Evolutionary conservation across 2,329 filamentous ascomycete species (phyloP).

Genomic region (Fusarium citri): DNA sequence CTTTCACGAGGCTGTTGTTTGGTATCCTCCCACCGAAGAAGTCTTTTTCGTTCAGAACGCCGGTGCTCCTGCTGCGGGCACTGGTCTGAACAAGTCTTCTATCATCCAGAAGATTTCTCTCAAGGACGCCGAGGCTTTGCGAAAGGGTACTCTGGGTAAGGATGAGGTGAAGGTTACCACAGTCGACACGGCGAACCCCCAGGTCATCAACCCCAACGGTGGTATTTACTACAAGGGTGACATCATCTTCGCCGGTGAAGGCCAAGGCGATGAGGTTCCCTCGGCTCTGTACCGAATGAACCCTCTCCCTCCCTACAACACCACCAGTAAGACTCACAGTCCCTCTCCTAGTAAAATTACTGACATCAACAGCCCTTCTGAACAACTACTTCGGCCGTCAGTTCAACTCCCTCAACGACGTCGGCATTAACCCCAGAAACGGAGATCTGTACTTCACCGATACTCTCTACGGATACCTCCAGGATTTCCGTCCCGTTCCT

Average conservation of each 20-base stretch:
- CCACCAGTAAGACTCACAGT: conserved; percentile 52
- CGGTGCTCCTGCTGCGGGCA: conserved; percentile 59
- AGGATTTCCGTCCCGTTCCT: conserved; percentile 66
- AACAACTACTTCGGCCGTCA: conserved; percentile 70
- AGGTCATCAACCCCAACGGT: conserved; percentile 63
- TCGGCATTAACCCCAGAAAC: conserved; percentile 63
- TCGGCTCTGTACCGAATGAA: conserved; percentile 43
- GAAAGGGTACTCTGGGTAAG: not conserved
- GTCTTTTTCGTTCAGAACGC: conserved; percentile 67
- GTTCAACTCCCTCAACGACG: conserved; percentile 71
- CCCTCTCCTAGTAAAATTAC: rapidly evolving
- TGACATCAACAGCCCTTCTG: conserved; percentile 56
- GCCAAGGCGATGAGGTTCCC: conserved; percentile 56
- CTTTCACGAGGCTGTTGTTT: conserved; percentile 68
- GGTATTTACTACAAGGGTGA: conserved; percentile 62
- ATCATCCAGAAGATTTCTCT: conserved; percentile 64
- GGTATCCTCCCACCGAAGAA: conserved; percentile 60
- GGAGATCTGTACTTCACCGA: conserved; percentile 73
- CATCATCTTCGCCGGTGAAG: conserved; percentile 62
- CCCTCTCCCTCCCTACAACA: conserved; percentile 60
- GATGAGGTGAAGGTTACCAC: conserved; percentile 56
- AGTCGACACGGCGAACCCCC: conserved; percentile 56
- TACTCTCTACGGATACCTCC: conserved; percentile 68
- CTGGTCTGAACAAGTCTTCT: conserved; percentile 62
- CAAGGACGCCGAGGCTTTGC: conserved; percentile 52